A percentile compares a stretch with the other conserved stretches of the same genome.
Evolutionary conservation across 2,329 filamentous ascomycete species (phyloP).

Genomic region (Trichophyton equinum): DNA sequence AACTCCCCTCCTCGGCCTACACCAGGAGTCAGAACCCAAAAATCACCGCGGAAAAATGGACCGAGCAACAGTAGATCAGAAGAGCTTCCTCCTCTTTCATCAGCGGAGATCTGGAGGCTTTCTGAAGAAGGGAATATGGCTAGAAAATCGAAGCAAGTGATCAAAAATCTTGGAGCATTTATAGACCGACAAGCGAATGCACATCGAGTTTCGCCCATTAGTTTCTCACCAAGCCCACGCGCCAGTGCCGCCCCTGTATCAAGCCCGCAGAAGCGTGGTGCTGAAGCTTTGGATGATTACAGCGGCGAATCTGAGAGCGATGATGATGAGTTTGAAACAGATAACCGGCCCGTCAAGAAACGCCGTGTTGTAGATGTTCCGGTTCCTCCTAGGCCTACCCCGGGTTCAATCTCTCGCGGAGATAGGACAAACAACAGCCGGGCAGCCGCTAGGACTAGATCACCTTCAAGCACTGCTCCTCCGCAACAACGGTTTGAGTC

Average conservation of each 20-base stretch:
- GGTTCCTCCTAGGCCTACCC: background rate
- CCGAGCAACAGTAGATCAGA: background rate
- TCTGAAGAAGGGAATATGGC: background rate
- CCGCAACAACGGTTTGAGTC: background rate
- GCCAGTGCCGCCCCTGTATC: background rate
- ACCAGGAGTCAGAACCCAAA: background rate
- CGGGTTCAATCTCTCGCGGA: background rate
- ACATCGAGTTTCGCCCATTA: conserved; percentile 24
- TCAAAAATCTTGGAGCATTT: conserved; percentile 15
- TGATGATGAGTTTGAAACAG: conserved; percentile 24
- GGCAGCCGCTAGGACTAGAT: background rate
- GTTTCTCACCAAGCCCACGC: conserved; percentile 1
- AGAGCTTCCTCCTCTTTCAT: background rate
- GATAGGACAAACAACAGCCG: background rate
- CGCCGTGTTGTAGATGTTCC: background rate
- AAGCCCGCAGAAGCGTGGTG: conserved; percentile 5
- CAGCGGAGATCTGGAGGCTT: background rate
- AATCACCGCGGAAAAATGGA: background rate
- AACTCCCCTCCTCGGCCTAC: background rate
- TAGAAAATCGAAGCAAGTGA: background rate
- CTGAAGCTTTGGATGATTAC: conserved; percentile 9
- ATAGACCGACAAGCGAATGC: conserved; percentile 28
- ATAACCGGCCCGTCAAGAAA: conserved; percentile 11
- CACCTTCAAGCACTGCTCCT: background rate
- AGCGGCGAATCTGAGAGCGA: background rate